Base-by-base conservation (phyloP, 2,329 filamentous ascomycete genomes). In the Monascus ruber region DNA sequence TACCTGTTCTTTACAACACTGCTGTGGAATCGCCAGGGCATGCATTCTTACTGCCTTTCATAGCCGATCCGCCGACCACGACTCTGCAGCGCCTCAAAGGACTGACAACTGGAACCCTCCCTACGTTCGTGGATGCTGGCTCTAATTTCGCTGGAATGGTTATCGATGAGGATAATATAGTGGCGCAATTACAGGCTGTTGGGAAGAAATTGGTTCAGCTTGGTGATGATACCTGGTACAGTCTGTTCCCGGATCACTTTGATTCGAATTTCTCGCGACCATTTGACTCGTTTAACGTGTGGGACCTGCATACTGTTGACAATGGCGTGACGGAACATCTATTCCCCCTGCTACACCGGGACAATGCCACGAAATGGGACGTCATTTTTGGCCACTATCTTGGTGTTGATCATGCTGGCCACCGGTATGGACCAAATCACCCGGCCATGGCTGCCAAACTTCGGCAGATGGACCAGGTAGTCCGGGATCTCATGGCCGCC, bases 251-350 rank as follows among this genome's bases (percentile, higher is more conserved):
- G 0, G 85, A 74, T n/a, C 87, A 93, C 60, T 98, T 98, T 53
- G 81, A 94, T 59, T 68, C 79, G 6, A 83, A 89, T 41, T 77
- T 95, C 41, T 94, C 88, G 50, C 77, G 73, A 50, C 78, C 91
- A 0, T 98, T 94, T 60, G 89, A 96, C 59, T 96, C 89, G 45
- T 94, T 98, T 67, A 95, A 96, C 55, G 91, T 96, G 5, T 95
- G 87, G 86, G 91, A 98, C 60, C 64, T 98, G 52, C 87, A 96
- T 60, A 96, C 91, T 0, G 85, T 98, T 2, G 91, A 98, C 57
- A 89, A 95, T 54, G 91, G 91, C 1, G 91, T 98, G 24, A 83
- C 81, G 8, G 83, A 94, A 50, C 84, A 96, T 62, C 79, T 98
- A 5, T 63, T 66, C 41, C 91, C 91, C 1, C 71, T 96, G 2